These are phyloP conservation scores for Trichoderma koningii DNA, from an alignment of 2,329 filamentous ascomycete species.

Conservation along the genomic window DNA sequence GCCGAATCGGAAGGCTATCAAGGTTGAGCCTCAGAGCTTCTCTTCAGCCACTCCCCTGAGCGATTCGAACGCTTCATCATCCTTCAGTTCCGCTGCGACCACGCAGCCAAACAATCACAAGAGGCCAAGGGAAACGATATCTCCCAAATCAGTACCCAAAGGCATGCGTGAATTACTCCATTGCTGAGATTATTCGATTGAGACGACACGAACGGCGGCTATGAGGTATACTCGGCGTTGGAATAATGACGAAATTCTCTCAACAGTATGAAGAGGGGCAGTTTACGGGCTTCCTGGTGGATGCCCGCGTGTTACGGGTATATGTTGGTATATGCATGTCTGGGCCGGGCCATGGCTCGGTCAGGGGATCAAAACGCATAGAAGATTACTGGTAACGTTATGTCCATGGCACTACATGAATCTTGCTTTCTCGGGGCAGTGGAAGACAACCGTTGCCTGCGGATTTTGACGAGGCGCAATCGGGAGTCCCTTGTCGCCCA, in stretches of 20 bases:
- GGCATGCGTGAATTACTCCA: slow-evolving; percentile 46
- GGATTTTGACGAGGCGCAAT: background rate
- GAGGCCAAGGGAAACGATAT: slow-evolving; percentile 43
- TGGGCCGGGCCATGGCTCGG: slow-evolving; percentile 1
- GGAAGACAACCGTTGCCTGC: background rate
- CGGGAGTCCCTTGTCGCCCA: background rate
- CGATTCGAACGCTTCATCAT: slow-evolving; percentile 30
- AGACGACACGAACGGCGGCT: slow-evolving; percentile 5
- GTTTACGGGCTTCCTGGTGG: background rate
- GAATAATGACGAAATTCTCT: background rate
- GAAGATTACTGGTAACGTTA: slow-evolving; percentile 1
- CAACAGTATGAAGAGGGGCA: background rate
- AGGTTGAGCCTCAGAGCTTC: slow-evolving; percentile 20
- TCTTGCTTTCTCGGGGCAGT: background rate
- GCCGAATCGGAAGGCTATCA: slow-evolving; percentile 33
- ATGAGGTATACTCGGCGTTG: slow-evolving; percentile 18
- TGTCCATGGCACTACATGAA: background rate
- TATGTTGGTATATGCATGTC: background rate
- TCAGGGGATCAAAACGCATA: background rate
- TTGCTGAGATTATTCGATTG: background rate
- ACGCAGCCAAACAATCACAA: background rate
- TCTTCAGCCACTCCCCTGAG: slow-evolving; percentile 22
- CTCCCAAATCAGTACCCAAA: slow-evolving; percentile 46
- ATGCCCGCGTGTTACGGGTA: slow-evolving; percentile 7
- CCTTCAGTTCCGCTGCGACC: slow-evolving; percentile 31